phyloP scores from a whole-genome alignment of 2,329 filamentous ascomycete species.

The Trichophyton mentagrophytes region DNA sequence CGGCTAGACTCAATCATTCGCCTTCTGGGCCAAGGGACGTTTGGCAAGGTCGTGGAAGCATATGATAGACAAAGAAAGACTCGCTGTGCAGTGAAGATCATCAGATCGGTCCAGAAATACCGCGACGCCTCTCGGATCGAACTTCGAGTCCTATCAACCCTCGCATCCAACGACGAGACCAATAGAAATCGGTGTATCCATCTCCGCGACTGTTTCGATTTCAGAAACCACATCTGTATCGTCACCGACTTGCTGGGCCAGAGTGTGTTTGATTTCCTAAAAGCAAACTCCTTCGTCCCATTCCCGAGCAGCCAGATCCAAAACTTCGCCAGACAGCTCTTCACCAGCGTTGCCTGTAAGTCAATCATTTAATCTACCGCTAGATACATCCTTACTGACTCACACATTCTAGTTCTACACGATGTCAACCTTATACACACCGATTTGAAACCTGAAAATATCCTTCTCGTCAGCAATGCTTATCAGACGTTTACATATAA shows the following conservation, averaged over 20 bases:
- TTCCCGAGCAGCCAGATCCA: constrained; percentile 99
- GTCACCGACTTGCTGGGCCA: constrained; percentile 70
- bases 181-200: constrained; percentile 97
- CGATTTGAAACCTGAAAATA: constrained; percentile 56
- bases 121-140: constrained; percentile 93
- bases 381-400: constrained; percentile 10
- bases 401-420: constrained; percentile 56
- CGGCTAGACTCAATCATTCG: constrained; percentile 68
- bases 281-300: constrained; percentile 86
- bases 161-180: constrained; percentile 78
- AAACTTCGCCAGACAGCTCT: constrained; percentile 84
- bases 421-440: constrained; percentile 97
- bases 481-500: constrained; percentile 61
- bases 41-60: constrained; percentile 94
- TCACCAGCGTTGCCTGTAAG: constrained; percentile 97
- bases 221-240: constrained; percentile 88
- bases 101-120: constrained; percentile 95
- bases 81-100: constrained; percentile 94
- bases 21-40: constrained; percentile 89
- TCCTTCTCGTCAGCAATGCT: constrained; percentile 50
- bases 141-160: constrained; percentile 76
- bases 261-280: constrained; percentile 96
- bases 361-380: constrained; percentile 18
- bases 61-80: constrained; percentile 61
- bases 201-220: constrained; percentile 92